A percentile compares a stretch with the other conserved stretches of the same genome.
Evolutionary conservation across 441 rosid species (phyloP).

Genomic region (Metrosideros polymorpha): DNA sequence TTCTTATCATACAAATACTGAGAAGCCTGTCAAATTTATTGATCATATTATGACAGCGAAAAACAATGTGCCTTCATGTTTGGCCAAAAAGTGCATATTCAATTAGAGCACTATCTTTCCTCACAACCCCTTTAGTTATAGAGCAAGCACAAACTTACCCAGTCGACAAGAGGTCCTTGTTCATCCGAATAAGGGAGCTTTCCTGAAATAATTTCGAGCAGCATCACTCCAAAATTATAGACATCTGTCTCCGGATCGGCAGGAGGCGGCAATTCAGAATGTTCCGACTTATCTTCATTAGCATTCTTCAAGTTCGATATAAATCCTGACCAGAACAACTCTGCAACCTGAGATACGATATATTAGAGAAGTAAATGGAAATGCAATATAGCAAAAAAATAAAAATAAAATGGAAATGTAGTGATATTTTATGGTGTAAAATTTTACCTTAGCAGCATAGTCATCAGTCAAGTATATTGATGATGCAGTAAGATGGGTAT

Average conservation of each 20-base stretch:
- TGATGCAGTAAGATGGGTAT: constrained; percentile 28
- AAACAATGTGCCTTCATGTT: not conserved
- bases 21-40: constrained; percentile 35
- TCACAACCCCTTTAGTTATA: not conserved
- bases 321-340: constrained; percentile 26
- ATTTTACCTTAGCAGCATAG: constrained; percentile 65
- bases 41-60: not conserved
- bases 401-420: not conserved
- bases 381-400: not conserved
- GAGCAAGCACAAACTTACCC: constrained; percentile 35
- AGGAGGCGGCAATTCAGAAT: constrained; percentile 36
- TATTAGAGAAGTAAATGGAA: not conserved
- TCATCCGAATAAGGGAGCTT: constrained; percentile 61
- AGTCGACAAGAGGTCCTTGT: constrained; percentile 59
- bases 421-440: not conserved
- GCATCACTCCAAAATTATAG: constrained; percentile 55
- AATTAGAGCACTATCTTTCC: not conserved
- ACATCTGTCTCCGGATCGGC: constrained; percentile 60
- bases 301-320: constrained; percentile 21
- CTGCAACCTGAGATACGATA: constrained; percentile 39
- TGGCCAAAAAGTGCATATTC: not conserved
- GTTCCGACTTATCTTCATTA: constrained; percentile 30
- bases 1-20: constrained; percentile 33
- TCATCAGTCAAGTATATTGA: constrained; percentile 58
- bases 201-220: constrained; percentile 80